phyloP scores from a whole-genome alignment of 1,284 basidiomycete species.

The Ganoderma lingzhi region DNA sequence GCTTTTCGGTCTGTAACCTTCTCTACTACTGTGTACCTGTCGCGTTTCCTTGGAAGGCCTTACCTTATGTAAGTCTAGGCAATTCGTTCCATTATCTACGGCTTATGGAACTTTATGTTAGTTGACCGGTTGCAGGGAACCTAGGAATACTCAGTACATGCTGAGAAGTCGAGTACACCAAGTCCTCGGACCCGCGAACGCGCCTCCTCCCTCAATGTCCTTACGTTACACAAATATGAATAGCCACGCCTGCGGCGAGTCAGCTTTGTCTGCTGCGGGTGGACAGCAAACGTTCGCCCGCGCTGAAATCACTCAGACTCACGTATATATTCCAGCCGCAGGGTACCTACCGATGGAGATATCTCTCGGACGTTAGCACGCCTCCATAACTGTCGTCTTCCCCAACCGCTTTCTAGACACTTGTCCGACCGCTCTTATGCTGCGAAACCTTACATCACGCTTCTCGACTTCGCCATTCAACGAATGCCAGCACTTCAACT shows the following conservation, averaged over 20 bases:
- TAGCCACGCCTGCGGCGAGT: background rate
- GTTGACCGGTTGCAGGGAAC: background rate
- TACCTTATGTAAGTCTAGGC: too few species aligned
- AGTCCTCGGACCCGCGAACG: background rate
- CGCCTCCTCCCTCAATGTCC: background rate
- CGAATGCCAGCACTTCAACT: background rate
- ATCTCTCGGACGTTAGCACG: background rate
- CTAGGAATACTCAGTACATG: background rate
- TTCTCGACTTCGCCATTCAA: background rate
- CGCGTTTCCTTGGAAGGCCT: too few species aligned
- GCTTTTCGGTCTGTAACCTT: too few species aligned
- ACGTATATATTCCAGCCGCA: background rate
- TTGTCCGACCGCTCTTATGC: background rate
- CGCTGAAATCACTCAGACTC: background rate
- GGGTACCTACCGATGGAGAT: background rate
- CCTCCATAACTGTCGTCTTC: background rate
- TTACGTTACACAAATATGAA: background rate
- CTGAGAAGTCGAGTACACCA: background rate
- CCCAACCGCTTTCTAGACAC: background rate
- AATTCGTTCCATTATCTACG: too few species aligned
- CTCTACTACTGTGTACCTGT: too few species aligned
- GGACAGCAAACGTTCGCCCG: background rate
- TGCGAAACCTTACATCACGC: background rate
- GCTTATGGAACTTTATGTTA: background rate
- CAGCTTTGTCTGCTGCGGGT: background rate